Evolutionary conservation across 768 basidiomycete species (phyloP), one percentile per base, ranked within the genome.

Genomic region (Naganishia kalamii): DNA sequence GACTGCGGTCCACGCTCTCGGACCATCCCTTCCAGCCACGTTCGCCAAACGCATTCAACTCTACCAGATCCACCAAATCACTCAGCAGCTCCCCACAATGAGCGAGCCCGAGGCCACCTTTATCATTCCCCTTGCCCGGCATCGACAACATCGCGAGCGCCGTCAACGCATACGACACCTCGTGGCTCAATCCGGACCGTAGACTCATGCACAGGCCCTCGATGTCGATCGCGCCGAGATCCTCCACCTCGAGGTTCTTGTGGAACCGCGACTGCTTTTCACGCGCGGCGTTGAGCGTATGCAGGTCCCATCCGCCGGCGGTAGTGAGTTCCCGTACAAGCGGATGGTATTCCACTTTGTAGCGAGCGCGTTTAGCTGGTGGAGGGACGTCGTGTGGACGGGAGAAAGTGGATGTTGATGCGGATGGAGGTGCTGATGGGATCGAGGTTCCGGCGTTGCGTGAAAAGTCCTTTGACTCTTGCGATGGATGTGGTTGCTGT

Each of bases 131-230:
- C 12, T 70, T 69, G 57, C 73, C 72, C 11, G 76, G 72, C 73
- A 77, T 74, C 10, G 70, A 71, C n/a, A 96, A 80, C 73, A 94
- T 80, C 3, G 87, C 87, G 69, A 97, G 82, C 4, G 90, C 89
- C 23, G 92, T 91, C 70, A 99, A 80, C 4, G 89, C 90, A 75
- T 92, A 98, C 3, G 92, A 87, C 60, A 93, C 80, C 77, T 99
- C 94, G 49, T 85, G 82, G 10, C 86, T 83, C 44, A 97, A 79
- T 37, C 93, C 83, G 37, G 89, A 94, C 33, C 92, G 88, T 43
- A 99, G 80, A 32, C 89, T 89, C 87, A 99, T 87, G n/a, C 86
- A 87, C 54, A 99, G 82, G n/a, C 86, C 86, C 73, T 96, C 92
- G 65, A 97, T 86, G 71, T 98, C 93, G 54, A 94, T 85, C 8